Evolutionary conservation across 495 filamentous ascomycete genomes (phyloP), one percentile per base, ranked within the genome.

Genomic region (Cairneyella variabilis): DNA sequence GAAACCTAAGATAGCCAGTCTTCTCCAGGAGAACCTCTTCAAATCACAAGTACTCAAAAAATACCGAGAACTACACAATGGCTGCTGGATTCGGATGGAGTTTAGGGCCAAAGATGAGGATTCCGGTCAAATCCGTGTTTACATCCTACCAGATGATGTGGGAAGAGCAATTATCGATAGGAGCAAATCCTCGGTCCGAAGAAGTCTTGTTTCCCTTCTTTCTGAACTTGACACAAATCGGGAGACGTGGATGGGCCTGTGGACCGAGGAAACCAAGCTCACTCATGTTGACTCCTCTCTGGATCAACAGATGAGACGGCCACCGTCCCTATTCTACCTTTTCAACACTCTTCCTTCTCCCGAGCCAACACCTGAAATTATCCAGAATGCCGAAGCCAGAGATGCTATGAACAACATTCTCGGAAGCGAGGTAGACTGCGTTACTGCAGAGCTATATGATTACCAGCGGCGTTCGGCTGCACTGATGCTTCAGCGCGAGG

Each of bases 311-410:
- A 20, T 53, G 20, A 25, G 61, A 23, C 34, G 84, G 5, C 71
- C 82, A 32, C 68, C 80, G 11, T 89, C 88, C 0, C 67, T 97
- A 0, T 87, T 91, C 59, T 82, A 89, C 53, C 80, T 96, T 56
- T 97, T 95, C 71, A 97, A 97, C 69, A 88, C 76, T 3, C 69
- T 96, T 8, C 75, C 85, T 10, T 83, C 90, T 9, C 92, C 92
- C 0, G 61, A 74, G 2, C 87, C 90, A 7, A 56, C 57, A 0
- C 71, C 77, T 2, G 68, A 79, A 6, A 45, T 49, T 0, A 73
- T 91, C 22, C 51, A 62, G 1, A 79, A 89, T 56, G 64, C 62
- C 2, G 79, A 86, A 56, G 73, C 78, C 0, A 75, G 70, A 25
- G 69, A 77, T 9, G 82, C 85, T 0, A 84, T 92, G 68, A 64